Percentiles rank a stretch among this genome's conserved stretches.
Evolutionary conservation across 805 yeast genomes (phyloP).

Genomic region (Candida maltosa): DNA sequence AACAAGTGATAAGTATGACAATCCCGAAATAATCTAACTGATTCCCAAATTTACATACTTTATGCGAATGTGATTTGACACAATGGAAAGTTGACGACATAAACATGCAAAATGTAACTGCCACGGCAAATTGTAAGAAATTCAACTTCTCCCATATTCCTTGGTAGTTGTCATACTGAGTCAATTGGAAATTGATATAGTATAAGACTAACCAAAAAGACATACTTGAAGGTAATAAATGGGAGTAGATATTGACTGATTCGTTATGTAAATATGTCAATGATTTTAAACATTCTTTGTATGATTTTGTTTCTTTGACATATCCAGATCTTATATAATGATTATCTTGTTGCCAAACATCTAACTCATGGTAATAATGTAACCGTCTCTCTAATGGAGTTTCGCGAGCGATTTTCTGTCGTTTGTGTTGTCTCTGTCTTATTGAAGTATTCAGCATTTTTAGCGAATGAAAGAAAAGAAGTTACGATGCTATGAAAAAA

Average conservation of each 20-base stretch:
- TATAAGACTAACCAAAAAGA: conserved; percentile 20
- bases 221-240: conserved; percentile 45
- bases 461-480: too few species aligned
- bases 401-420: background rate
- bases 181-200: conserved; percentile 26
- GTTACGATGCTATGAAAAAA: too few species aligned
- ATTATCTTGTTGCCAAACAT: conserved; percentile 74
- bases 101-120: conserved; percentile 57
- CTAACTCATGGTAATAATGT: conserved; percentile 52
- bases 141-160: conserved; percentile 45
- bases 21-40: conserved; percentile 77
- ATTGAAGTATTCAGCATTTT: too few species aligned
- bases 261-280: conserved; percentile 64
- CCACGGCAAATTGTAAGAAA: conserved; percentile 51
- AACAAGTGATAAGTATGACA: conserved; percentile 61
- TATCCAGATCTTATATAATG: conserved; percentile 64
- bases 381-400: conserved; percentile 8
- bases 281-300: conserved; percentile 43
- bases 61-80: conserved; percentile 61
- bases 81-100: conserved; percentile 68
- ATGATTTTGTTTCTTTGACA: conserved; percentile 53
- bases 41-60: conserved; percentile 55
- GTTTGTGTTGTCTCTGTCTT: conserved; percentile 3
- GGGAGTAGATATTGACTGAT: conserved; percentile 68
- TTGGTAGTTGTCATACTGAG: conserved; percentile 18